Evolutionary conservation across 148 eudicot species (phyloP), one percentile per base, ranked within the genome.

Genomic region (Chenopodium berlandieri): DNA sequence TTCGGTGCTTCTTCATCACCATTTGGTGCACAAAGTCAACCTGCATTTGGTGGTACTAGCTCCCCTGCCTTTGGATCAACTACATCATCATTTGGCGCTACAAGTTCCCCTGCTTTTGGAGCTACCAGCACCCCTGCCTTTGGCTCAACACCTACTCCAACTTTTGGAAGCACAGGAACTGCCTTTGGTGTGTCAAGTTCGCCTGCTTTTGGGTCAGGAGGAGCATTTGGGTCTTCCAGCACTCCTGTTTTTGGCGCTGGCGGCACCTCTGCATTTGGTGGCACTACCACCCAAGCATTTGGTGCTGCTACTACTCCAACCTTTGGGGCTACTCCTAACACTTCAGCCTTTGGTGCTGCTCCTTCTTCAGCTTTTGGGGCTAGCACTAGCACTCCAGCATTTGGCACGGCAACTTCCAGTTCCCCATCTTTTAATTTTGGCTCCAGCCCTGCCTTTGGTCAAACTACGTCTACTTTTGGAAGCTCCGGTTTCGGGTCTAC

Each of bases 1-100:
- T 91, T 94, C 86, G 94, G 95, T 40, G 89, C 95, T 37, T 81
- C 97, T 58, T 63, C 91, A 27, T 63, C 91, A 27, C 90, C 94
- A 48, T 95, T 95, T 91, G 94, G 94, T 78, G 90, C 90, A n/a
- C 76, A 90, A 79, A 93, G 89, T 88, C 98, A 93, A 84, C 87
- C 98, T 77, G 83, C 97, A 65, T 95, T 93, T 86, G 92, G 94
- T 75, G 84, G 89, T 70, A 67, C 92, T 66, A 87, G 89, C 82
- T 87, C 88, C 70, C 91, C 90, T 34, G 86, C 91, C 71, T 91
- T 93, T 90, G 95, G 94, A 37, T 71, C 92, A 64, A 86, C 89
- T 56, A 76, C 91, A 1, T 90, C 97, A 50, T 79, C 94, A 60
- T 94, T 93, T 90, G 97, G 94, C 30, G 82, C 89, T 23, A 75